These are phyloP conservation scores for Calonectria henricotiae DNA, from an alignment of 2,329 filamentous ascomycete species.

Conservation along the genomic window DNA sequence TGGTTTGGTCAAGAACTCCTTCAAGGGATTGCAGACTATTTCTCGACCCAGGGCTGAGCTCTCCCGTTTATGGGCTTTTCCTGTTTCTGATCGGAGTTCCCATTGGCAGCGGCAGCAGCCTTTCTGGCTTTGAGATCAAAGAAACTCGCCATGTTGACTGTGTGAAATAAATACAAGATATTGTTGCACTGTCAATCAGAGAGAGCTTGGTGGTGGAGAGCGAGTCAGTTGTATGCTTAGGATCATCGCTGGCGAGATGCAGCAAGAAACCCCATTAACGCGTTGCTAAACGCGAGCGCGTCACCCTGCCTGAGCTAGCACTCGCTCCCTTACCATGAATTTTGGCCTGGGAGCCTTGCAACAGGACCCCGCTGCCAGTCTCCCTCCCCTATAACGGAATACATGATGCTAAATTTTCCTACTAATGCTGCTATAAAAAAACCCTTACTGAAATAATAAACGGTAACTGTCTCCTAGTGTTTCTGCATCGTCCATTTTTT, in stretches of 20 bases:
- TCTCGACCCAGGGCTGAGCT: slow-evolving; percentile 96
- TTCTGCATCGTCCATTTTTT: too few relatives aligned
- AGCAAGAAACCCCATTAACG: slow-evolving; percentile 40
- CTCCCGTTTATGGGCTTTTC: slow-evolving; percentile 74
- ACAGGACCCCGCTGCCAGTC: neutral
- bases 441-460: neutral
- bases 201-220: slow-evolving; percentile 20
- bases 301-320: slow-evolving; percentile 4
- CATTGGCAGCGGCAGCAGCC: slow-evolving; percentile 77
- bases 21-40: slow-evolving; percentile 82
- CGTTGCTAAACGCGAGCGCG: slow-evolving; percentile 41
- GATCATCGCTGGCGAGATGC: neutral
- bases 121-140: slow-evolving; percentile 96
- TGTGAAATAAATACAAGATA: neutral
- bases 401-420: too few relatives aligned
- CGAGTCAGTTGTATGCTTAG: slow-evolving; percentile 13
- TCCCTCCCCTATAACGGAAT: too few relatives aligned
- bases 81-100: slow-evolving; percentile 75
- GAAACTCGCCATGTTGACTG: slow-evolving; percentile 82
- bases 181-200: slow-evolving; percentile 13
- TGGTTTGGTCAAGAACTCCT: neutral
- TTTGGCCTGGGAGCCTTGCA: slow-evolving; percentile 13
- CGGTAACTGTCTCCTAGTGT: too few relatives aligned
- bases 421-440: too few relatives aligned
- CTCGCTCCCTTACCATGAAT: slow-evolving; percentile 8